Percentiles rank a stretch among this genome's conserved stretches.
Conservation (phyloP, 176 grass and related monocot genomes). For the Oryza meridionalis region DNA sequence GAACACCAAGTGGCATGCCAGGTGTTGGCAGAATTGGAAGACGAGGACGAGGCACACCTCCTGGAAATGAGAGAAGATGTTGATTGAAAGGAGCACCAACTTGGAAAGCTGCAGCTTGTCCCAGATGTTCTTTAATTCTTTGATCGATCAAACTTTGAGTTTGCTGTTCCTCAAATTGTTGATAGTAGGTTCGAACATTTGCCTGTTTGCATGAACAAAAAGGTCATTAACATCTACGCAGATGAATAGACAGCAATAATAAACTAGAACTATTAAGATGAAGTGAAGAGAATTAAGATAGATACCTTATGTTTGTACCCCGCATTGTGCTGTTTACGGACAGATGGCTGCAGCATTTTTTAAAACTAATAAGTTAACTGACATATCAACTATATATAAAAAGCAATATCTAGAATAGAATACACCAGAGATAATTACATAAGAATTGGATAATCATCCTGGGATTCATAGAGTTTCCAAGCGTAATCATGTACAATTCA, state of each 20-base stretch:
- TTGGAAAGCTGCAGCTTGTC: constrained; percentile 91
- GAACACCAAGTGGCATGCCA: constrained; percentile 51
- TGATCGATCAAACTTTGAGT: constrained; percentile 99
- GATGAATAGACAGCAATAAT: constrained; percentile 9
- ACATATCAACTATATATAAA: constrained; percentile 5
- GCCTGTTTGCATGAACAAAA: constrained; percentile 48
- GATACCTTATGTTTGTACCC: constrained; percentile 98
- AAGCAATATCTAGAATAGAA: constrained; percentile 2
- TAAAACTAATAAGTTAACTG: constrained; percentile 25
- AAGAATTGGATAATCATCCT: background rate
- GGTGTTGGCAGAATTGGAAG: constrained; percentile 68
- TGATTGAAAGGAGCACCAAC: constrained; percentile 75
- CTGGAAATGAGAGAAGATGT: constrained; percentile 62
- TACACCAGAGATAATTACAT: background rate
- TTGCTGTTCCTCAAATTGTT: constrained; percentile 98
- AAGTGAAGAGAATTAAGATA: constrained; percentile 32
- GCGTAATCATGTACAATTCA: background rate
- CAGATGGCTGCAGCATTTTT: constrained; percentile 81
- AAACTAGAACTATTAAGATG: background rate
- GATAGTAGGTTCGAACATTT: constrained; percentile 85
- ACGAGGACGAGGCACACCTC: constrained; percentile 53
- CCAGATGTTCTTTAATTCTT: constrained; percentile 97
- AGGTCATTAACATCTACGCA: background rate
- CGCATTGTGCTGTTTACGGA: constrained; percentile 93
- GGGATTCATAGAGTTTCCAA: background rate